Conservation (phyloP, 176 grass and related monocot genomes). For the Phoenix roebelenii region DNA sequence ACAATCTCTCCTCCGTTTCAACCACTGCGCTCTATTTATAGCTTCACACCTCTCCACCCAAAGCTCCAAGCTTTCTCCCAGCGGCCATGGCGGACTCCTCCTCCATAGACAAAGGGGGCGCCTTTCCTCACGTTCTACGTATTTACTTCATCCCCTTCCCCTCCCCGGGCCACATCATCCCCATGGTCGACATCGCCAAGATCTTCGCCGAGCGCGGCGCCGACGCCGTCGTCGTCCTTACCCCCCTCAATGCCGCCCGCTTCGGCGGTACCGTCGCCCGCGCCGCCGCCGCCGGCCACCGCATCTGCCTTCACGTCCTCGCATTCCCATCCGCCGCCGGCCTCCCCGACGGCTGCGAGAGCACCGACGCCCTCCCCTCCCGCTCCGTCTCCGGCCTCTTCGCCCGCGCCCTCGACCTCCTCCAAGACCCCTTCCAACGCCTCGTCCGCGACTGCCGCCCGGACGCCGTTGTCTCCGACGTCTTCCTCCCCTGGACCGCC, state of each 20-base stretch:
- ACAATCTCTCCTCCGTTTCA: too few species aligned
- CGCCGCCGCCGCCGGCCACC: conserved; percentile 13
- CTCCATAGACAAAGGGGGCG: background rate
- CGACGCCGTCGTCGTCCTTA: conserved; percentile 34
- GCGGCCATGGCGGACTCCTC: too few species aligned
- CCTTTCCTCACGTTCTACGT: background rate
- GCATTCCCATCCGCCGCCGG: conserved; percentile 6
- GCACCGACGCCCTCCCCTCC: conserved; percentile 40
- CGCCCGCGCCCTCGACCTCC: conserved; percentile 39
- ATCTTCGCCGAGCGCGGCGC: conserved; percentile 45
- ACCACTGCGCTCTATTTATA: too few species aligned
- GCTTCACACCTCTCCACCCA: too few species aligned
- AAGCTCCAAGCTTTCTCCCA: too few species aligned
- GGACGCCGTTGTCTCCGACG: conserved; percentile 52
- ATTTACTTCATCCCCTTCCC: conserved; percentile 66
- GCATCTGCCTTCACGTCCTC: conserved; percentile 22
- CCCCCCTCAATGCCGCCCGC: conserved; percentile 25
- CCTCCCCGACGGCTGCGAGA: conserved; percentile 37
- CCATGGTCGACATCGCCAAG: conserved; percentile 50
- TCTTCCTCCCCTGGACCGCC: conserved; percentile 54
- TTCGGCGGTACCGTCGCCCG: conserved; percentile 29
- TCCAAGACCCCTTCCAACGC: conserved; percentile 31
- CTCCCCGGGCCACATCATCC: conserved; percentile 46
- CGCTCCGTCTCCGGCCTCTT: conserved; percentile 34
- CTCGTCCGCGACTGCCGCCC: conserved; percentile 21